These are phyloP conservation scores for Barnettozyma pratensis DNA, from an alignment of 805 yeast species.

Conservation along the genomic window DNA sequence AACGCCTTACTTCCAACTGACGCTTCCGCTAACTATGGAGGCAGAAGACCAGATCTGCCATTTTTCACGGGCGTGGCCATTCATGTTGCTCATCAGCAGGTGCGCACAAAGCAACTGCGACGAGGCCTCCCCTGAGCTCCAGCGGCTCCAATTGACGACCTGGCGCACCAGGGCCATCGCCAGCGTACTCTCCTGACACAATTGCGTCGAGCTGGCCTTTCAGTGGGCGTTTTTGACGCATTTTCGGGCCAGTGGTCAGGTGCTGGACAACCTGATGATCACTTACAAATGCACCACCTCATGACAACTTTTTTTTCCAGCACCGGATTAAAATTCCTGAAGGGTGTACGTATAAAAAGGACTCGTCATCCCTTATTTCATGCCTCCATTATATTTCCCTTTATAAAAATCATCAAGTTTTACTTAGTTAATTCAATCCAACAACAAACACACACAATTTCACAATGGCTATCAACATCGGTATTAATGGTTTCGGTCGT, in stretches of 20 bases:
- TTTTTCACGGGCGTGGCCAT: background rate
- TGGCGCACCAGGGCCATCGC: background rate
- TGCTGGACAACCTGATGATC: background rate
- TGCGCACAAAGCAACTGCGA: background rate
- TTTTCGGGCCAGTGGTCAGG: background rate
- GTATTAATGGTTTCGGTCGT: constrained; percentile 73
- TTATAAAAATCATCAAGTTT: no score
- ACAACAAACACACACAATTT: background rate
- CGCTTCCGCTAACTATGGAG: background rate
- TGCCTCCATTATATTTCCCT: no score
- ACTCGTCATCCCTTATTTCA: background rate
- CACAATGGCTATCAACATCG: constrained; percentile 48
- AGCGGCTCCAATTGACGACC: no score
- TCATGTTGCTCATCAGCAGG: constrained; percentile 1
- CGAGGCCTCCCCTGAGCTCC: no score
- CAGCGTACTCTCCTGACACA: background rate
- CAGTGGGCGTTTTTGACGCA: background rate
- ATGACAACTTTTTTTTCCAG: background rate
- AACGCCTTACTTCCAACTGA: no score
- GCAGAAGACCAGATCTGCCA: background rate
- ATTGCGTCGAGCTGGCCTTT: background rate
- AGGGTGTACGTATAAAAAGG: background rate
- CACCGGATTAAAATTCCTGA: background rate
- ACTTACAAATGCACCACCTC: constrained; percentile 7
- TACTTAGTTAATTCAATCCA: background rate